A percentile compares a stretch with the other conserved stretches of the same genome.
Evolutionary conservation across 73 alveolate genomes (phyloP).

Genomic region (Paraurostyla sp.): DNA sequence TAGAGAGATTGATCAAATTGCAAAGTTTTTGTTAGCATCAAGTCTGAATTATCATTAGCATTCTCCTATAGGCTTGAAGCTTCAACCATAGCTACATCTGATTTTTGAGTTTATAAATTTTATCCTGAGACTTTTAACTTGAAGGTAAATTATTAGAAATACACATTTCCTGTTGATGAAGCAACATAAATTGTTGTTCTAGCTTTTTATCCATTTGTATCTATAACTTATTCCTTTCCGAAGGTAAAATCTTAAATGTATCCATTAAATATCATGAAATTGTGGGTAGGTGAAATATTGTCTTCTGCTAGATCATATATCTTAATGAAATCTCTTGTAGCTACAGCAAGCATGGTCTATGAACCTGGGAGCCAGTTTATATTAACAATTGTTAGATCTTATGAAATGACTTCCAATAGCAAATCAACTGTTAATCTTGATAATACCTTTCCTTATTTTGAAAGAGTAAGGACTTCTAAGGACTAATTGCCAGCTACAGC

Average conservation of each 20-base stretch:
- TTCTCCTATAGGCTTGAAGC: no score
- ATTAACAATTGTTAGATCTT: constrained; percentile 31
- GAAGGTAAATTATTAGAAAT: constrained; percentile 2
- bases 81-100: constrained; percentile 3
- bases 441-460: constrained; percentile 6
- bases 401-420: constrained; percentile 20
- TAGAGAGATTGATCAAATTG: background rate
- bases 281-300: constrained; percentile 48
- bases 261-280: constrained; percentile 48
- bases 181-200: background rate
- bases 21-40: background rate
- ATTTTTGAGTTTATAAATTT: background rate
- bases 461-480: constrained; percentile 5
- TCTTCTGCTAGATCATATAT: constrained; percentile 64
- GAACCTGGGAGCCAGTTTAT: constrained; percentile 69
- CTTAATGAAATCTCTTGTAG: constrained; percentile 63
- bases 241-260: constrained; percentile 54
- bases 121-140: background rate
- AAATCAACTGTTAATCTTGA: constrained; percentile 38
- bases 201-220: background rate
- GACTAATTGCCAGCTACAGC: constrained; percentile 21
- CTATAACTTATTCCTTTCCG: background rate
- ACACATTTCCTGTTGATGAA: background rate
- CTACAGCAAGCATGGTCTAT: constrained; percentile 57
- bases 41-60: background rate